A percentile compares a stretch with the other conserved stretches of the same genome.
phyloP scores from a whole-genome alignment of 345 rosid species.

The Jatropha curcas region DNA sequence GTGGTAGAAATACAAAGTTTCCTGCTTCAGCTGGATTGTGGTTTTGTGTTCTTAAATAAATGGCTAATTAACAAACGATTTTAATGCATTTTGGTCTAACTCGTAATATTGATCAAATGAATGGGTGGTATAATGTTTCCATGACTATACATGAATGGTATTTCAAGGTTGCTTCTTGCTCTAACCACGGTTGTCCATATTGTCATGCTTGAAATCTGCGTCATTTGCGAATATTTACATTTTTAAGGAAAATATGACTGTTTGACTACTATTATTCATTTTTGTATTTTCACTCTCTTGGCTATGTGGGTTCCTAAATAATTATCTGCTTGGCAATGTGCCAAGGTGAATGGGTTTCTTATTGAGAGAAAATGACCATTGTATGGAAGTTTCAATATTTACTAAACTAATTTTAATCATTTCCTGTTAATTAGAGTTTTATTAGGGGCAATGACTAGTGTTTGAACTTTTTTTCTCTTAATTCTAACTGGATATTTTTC shows the following conservation, averaged over 20 bases:
- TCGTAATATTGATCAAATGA: background rate
- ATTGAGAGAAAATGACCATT: background rate
- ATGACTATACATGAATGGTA: background rate
- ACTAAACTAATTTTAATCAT: background rate
- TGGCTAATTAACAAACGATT: background rate
- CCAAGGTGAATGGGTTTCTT: background rate
- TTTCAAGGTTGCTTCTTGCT: background rate
- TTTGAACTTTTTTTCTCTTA: background rate
- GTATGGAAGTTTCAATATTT: background rate
- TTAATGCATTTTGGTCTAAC: background rate
- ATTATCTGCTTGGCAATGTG: background rate
- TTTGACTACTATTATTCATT: background rate
- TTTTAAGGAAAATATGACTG: background rate
- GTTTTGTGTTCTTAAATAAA: conserved; percentile 3
- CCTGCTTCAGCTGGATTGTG: conserved; percentile 12
- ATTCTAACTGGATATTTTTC: background rate
- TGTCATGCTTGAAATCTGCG: background rate
- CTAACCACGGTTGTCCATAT: background rate
- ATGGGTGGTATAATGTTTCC: background rate
- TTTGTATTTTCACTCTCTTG: background rate
- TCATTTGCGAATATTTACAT: background rate
- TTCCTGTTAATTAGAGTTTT: background rate
- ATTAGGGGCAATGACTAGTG: no score
- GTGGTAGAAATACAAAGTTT: background rate
- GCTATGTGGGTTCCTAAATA: conserved; percentile 2